Evolutionary conservation across 2,329 filamentous ascomycete genomes (phyloP), one percentile per base, ranked within the genome.

Genomic region (Ascochyta pisi): DNA sequence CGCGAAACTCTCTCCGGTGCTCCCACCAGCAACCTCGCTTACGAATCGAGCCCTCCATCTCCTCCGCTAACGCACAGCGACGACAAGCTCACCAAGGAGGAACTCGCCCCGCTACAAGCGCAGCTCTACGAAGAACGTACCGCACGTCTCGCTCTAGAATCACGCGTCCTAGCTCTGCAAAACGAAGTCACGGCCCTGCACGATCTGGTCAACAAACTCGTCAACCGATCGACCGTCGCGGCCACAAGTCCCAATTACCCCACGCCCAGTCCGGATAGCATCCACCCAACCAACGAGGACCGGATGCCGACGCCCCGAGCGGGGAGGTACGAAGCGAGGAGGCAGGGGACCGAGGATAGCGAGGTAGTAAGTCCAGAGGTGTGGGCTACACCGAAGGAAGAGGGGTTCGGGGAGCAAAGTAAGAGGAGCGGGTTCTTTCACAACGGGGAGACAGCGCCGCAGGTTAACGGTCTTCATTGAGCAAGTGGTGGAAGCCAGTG

Each of bases 351-450:
- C 0, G 47, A 51, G 3, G 53, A 56, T 29, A 57, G 54, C n/a
- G 68, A 71, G 15, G 66, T 67, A 1, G 54, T 58, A 7, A 73
- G 68, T 46, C 70, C 70, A 2, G 73, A 76, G 22, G 65, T 63
- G 2, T 76, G 70, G 70, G 69, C 68, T 5, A 76, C 73, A 56
- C 73, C 73, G 1, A 73, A 69, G 73, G 61, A 83, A 75, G 57
- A 63, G 50, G 10, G 37, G 15, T 51, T 56, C 39, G 53, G 44
- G 9, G 49, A 27, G 65, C 62, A 22, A 42, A 27, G 27, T 4
- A 34, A 53, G 19, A 57, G 50, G 0, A 67, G 63, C 54, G 70
- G 64, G 0, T 73, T 73, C 24, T 69, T 73, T 24, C 43, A 54
- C 3, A 29, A 9, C 9, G 13, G 39, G 35, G 16, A 19, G 34